Percentiles rank a stretch among this genome's conserved stretches.
Conservation (phyloP, 345 rosid genomes). For the Acer yangbiense region DNA sequence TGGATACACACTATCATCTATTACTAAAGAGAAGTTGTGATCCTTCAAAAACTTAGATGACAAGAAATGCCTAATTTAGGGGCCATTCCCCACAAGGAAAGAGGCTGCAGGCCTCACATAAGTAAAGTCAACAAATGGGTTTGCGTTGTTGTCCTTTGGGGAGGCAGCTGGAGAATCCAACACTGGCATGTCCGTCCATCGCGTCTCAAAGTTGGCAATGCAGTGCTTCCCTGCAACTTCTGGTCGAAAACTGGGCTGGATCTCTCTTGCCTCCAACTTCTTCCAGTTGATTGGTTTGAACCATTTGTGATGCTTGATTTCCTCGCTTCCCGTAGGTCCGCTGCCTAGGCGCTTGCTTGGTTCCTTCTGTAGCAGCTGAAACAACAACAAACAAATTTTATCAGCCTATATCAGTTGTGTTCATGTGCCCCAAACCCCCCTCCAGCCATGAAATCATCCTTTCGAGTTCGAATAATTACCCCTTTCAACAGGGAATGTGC, state of each 20-base stretch:
- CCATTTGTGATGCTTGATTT: conserved; percentile 85
- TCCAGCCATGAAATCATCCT: neutral
- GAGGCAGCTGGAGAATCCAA: conserved; percentile 78
- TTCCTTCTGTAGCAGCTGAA: conserved; percentile 77
- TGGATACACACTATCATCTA: neutral
- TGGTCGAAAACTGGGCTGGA: conserved; percentile 84
- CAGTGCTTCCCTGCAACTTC: conserved; percentile 78
- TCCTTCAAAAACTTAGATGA: neutral
- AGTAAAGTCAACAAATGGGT: conserved; percentile 70
- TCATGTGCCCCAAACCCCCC: neutral
- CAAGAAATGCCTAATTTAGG: conserved; percentile 16
- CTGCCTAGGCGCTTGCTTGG: conserved; percentile 70
- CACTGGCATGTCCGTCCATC: conserved; percentile 88
- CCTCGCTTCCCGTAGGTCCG: conserved; percentile 68
- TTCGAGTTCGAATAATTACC: conserved; percentile 38
- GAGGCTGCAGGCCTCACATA: conserved; percentile 71
- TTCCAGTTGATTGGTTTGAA: conserved; percentile 83
- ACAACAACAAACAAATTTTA: conserved; percentile 14
- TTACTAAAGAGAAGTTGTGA: neutral
- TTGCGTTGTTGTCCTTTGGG: conserved; percentile 55
- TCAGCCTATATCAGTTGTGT: neutral
- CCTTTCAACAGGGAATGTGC: conserved; percentile 83
- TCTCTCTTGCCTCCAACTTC: conserved; percentile 75
- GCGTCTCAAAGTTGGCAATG: conserved; percentile 82
- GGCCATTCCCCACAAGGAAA: conserved; percentile 43